A percentile compares a stretch with the other conserved stretches of the same genome.
Conservation (phyloP, 768 basidiomycete genomes). For the Psilocybe cubensis region DNA sequence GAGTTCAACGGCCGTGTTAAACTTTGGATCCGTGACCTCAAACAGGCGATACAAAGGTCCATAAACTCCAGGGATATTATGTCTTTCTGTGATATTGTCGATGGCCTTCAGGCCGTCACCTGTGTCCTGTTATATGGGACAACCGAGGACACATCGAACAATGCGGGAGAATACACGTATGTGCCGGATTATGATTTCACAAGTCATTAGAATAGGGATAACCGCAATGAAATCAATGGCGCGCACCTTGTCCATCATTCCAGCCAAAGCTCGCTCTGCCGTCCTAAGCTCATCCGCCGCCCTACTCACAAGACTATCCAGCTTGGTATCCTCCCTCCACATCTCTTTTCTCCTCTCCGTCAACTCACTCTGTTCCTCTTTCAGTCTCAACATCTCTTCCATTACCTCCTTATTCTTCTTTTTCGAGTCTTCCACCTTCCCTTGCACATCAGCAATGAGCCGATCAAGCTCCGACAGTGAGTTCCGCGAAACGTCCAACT, state of each 20-base stretch:
- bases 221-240: too few species aligned
- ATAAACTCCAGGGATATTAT: conserved; percentile 82
- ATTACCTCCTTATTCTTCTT: conserved; percentile 56
- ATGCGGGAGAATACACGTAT: too few species aligned
- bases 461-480: conserved; percentile 61
- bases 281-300: conserved; percentile 81
- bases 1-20: conserved; percentile 90
- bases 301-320: conserved; percentile 75
- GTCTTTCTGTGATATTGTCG: conserved; percentile 78
- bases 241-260: conserved; percentile 95
- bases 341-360: conserved; percentile 87
- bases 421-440: conserved; percentile 68
- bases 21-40: conserved; percentile 85
- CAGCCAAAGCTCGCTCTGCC: conserved; percentile 76
- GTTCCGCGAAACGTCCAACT: conserved; percentile 49
- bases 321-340: conserved; percentile 94
- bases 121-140: conserved; percentile 67
- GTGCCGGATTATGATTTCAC: too few species aligned
- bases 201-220: background rate
- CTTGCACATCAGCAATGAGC: conserved; percentile 58
- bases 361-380: conserved; percentile 69
- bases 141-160: too few species aligned
- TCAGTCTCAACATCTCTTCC: conserved; percentile 62
- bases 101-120: conserved; percentile 87
- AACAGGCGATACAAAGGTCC: conserved; percentile 95